These are phyloP conservation scores for Penicillium riverlandense DNA, from an alignment of 495 filamentous ascomycete genomes.

Conservation along the genomic window DNA sequence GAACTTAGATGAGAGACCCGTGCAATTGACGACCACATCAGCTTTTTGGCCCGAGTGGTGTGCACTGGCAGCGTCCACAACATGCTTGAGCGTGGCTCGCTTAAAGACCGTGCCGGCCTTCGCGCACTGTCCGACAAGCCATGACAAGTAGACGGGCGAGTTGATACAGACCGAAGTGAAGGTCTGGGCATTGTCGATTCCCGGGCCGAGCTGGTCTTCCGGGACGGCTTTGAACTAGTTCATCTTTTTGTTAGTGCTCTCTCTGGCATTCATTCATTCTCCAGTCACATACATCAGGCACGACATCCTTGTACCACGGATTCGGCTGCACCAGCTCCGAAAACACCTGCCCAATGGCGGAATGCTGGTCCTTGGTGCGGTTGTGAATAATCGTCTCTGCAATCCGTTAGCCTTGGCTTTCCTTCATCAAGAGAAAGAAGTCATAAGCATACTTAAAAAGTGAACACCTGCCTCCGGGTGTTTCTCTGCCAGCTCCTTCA, in stretches of 20 bases:
- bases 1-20: constrained; percentile 63
- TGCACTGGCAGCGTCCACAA: constrained; percentile 58
- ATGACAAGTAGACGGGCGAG: constrained; percentile 77
- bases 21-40: constrained; percentile 79
- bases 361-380: constrained; percentile 51
- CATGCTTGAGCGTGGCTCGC: constrained; percentile 55
- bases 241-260: not conserved
- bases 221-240: constrained; percentile 49
- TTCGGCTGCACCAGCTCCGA: constrained; percentile 57
- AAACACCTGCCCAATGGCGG: constrained; percentile 45
- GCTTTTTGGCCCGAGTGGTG: constrained; percentile 58
- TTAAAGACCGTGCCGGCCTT: constrained; percentile 61
- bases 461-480: constrained; percentile 87
- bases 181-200: constrained; percentile 59
- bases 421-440: not conserved
- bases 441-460: constrained; percentile 56
- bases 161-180: constrained; percentile 92
- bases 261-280: not conserved
- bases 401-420: no score
- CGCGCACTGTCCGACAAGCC: constrained; percentile 69
- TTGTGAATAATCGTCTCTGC: constrained; percentile 40
- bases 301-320: constrained; percentile 78
- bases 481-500: constrained; percentile 57
- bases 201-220: constrained; percentile 45
- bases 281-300: constrained; percentile 53